Evolutionary conservation across 441 rosid species (phyloP).

Genomic region (Brassica hybrid): DNA sequence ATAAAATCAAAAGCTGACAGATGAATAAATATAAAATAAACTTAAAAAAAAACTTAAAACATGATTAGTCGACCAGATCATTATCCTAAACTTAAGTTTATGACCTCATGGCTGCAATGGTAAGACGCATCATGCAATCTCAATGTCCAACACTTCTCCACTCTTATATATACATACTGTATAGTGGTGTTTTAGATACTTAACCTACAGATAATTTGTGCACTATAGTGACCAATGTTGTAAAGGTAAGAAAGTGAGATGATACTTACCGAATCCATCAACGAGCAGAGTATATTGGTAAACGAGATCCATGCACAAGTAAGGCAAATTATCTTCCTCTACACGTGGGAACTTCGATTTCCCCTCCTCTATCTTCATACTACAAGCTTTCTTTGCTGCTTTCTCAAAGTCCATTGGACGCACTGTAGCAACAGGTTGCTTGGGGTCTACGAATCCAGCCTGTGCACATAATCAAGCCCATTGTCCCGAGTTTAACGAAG

Average conservation of each 20-base stretch:
- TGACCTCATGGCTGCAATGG: not conserved
- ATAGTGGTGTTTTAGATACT: not conserved
- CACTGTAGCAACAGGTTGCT: conserved; percentile 69
- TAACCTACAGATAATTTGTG: not conserved
- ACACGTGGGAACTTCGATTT: conserved; percentile 55
- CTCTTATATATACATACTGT: not conserved
- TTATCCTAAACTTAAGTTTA: not conserved
- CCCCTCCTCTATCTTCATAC: conserved; percentile 65
- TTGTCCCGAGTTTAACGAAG: not conserved
- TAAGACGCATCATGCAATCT: not conserved
- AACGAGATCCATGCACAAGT: conserved; percentile 89
- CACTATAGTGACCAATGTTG: not conserved
- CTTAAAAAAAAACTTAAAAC: not conserved
- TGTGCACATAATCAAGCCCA: conserved; percentile 26
- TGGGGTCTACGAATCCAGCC: conserved; percentile 77
- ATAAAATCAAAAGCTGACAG: not conserved
- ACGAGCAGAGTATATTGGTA: conserved; percentile 80
- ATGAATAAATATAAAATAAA: not conserved
- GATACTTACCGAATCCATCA: conserved; percentile 79
- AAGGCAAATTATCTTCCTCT: conserved; percentile 65
- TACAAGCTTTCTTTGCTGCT: conserved; percentile 86
- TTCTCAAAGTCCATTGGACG: conserved; percentile 67
- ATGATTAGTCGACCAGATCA: not conserved
- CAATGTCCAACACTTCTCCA: not conserved
- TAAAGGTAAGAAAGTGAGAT: not conserved